phyloP scores from a whole-genome alignment of 23 red algal genomes.

The Gracilaria gracilis region DNA sequence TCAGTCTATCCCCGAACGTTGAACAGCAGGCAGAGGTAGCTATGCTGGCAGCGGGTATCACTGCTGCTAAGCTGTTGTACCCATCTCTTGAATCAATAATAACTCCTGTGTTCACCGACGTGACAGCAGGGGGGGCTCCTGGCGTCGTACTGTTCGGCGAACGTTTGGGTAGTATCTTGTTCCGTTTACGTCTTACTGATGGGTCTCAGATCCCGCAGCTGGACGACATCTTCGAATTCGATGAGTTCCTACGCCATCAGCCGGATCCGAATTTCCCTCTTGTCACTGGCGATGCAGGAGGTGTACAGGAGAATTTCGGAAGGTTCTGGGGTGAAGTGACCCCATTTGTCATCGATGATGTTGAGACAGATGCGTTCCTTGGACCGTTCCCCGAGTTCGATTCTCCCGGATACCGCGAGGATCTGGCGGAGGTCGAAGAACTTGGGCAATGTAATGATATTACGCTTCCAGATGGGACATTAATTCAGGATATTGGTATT shows the following conservation, averaged over 20 bases:
- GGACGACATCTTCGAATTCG: constrained; percentile 33
- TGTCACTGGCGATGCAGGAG: not conserved
- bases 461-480: not conserved
- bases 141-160: not conserved
- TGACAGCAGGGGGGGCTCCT: not conserved
- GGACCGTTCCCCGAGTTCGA: constrained; percentile 4
- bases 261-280: constrained; percentile 41
- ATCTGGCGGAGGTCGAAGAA: not conserved
- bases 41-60: not conserved
- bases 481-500: constrained; percentile 31
- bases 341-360: constrained; percentile 10
- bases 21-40: not conserved
- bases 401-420: not conserved
- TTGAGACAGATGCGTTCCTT: constrained; percentile 11
- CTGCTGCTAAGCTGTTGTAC: not conserved
- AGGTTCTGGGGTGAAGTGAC: constrained; percentile 33
- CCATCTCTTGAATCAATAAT: not conserved
- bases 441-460: constrained; percentile 24
- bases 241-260: constrained; percentile 24
- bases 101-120: not conserved
- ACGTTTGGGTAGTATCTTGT: not conserved
- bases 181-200: constrained; percentile 1
- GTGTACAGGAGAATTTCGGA: constrained; percentile 21
- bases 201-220: not conserved
- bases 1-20: no score